phyloP scores from a whole-genome alignment of 805 yeast species.

The Saturnispora serradocipensis region DNA sequence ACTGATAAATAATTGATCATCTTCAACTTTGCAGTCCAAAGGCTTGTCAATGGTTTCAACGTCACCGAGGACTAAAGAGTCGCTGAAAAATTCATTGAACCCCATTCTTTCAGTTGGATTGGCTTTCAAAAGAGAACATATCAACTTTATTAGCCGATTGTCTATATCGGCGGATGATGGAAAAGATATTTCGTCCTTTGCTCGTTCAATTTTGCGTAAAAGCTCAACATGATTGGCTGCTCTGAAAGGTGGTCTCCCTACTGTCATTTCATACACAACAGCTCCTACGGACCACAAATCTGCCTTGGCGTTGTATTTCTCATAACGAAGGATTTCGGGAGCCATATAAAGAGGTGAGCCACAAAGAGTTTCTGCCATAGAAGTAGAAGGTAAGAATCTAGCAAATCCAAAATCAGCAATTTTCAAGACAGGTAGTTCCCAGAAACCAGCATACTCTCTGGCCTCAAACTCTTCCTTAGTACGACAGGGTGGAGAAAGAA shows the following conservation, averaged over 20 bases:
- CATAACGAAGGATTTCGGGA: slow-evolving; percentile 89
- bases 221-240: slow-evolving; percentile 91
- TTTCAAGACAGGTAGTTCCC: slow-evolving; percentile 85
- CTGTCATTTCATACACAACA: slow-evolving; percentile 88
- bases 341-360: slow-evolving; percentile 99
- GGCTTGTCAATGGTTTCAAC: slow-evolving; percentile 47
- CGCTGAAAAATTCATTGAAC: slow-evolving; percentile 77
- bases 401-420: slow-evolving; percentile 99
- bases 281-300: slow-evolving; percentile 99
- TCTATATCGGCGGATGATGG: slow-evolving; percentile 62
- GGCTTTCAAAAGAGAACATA: slow-evolving; percentile 67
- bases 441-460: slow-evolving; percentile 59
- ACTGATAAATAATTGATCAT: slow-evolving; percentile 75
- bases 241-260: slow-evolving; percentile 93
- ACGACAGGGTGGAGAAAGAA: slow-evolving; percentile 75
- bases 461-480: slow-evolving; percentile 51
- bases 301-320: slow-evolving; percentile 94
- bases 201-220: slow-evolving; percentile 72
- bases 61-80: slow-evolving; percentile 51
- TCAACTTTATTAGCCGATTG: slow-evolving; percentile 56
- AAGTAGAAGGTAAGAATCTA: slow-evolving; percentile 82
- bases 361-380: slow-evolving; percentile 94
- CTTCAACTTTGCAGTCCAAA: slow-evolving; percentile 56
- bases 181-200: slow-evolving; percentile 69
- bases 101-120: slow-evolving; percentile 85